Conservation (phyloP, 495 filamentous ascomycete species). For the Poronia punctata region DNA sequence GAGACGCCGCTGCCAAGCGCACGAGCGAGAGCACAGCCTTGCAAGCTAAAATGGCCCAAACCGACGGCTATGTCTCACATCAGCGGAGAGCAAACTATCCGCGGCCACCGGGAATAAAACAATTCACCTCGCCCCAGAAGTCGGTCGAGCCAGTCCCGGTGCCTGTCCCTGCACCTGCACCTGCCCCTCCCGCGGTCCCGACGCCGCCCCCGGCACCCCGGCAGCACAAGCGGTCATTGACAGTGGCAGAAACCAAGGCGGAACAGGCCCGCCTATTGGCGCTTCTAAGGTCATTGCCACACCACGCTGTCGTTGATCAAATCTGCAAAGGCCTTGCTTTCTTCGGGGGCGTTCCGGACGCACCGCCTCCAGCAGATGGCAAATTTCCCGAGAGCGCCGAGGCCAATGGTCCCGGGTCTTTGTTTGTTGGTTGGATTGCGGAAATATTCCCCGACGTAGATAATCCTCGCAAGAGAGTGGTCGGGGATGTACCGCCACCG, state of each 20-base stretch:
- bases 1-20: constrained; percentile 47
- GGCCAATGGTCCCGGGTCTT: constrained; percentile 45
- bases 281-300: constrained; percentile 44
- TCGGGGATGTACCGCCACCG: constrained; percentile 14
- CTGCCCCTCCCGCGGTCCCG: constrained; percentile 11
- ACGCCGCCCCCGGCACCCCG: constrained; percentile 2
- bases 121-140: constrained; percentile 21
- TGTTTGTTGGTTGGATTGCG: constrained; percentile 52
- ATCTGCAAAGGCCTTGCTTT: constrained; percentile 52
- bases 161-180: constrained; percentile 17
- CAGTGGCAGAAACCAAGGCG: constrained; percentile 42
- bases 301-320: constrained; percentile 47
- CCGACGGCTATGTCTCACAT: constrained; percentile 43
- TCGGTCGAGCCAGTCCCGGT: constrained; percentile 19
- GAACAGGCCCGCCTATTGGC: constrained; percentile 51
- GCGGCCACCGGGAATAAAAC: constrained; percentile 23
- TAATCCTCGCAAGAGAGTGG: constrained; percentile 9
- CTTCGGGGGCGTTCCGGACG: constrained; percentile 51
- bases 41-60: constrained; percentile 44
- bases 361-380: constrained; percentile 44
- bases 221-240: constrained; percentile 30
- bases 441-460: constrained; percentile 49
- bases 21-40: constrained; percentile 50
- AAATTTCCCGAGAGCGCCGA: constrained; percentile 48
- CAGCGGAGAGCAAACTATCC: constrained; percentile 36